Conservation (phyloP, 73 alveolate genomes). For the Paramecium pentaurelia region DNA sequence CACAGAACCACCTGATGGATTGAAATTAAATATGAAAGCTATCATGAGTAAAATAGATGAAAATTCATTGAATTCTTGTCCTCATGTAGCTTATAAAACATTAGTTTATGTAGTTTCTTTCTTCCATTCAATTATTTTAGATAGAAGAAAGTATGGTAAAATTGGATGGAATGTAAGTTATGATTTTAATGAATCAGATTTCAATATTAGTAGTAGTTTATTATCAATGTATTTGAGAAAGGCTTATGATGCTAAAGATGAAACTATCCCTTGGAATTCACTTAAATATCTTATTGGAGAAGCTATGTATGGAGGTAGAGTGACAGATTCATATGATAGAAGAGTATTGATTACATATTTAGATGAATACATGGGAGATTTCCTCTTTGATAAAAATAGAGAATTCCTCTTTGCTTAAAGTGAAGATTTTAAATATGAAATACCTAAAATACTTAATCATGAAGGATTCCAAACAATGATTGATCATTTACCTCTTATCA, state of each 20-base stretch:
- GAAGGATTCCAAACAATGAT: constrained; percentile 76
- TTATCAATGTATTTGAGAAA: constrained; percentile 89
- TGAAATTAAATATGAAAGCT: constrained; percentile 85
- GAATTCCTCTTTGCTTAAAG: constrained; percentile 85
- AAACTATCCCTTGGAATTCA: constrained; percentile 90
- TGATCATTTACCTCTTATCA: constrained; percentile 81
- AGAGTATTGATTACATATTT: constrained; percentile 85
- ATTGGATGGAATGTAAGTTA: constrained; percentile 97
- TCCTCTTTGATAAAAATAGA: constrained; percentile 94
- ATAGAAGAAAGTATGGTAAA: constrained; percentile 96
- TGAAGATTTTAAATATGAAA: constrained; percentile 64
- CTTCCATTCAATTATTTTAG: constrained; percentile 95
- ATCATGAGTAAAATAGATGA: constrained; percentile 83
- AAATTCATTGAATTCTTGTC: constrained; percentile 80
- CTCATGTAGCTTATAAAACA: constrained; percentile 87
- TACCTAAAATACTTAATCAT: constrained; percentile 67
- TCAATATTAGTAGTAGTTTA: constrained; percentile 88
- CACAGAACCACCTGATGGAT: constrained; percentile 95
- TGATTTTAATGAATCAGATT: constrained; percentile 94
- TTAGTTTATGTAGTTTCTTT: constrained; percentile 92
- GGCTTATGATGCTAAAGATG: constrained; percentile 84
- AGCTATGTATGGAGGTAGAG: constrained; percentile 97
- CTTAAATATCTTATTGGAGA: constrained; percentile 88
- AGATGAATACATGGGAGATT: constrained; percentile 79
- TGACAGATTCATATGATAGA: constrained; percentile 96